phyloP scores from a whole-genome alignment of 2,329 filamentous ascomycete genomes.

The Pseudocercospora eumusae region DNA sequence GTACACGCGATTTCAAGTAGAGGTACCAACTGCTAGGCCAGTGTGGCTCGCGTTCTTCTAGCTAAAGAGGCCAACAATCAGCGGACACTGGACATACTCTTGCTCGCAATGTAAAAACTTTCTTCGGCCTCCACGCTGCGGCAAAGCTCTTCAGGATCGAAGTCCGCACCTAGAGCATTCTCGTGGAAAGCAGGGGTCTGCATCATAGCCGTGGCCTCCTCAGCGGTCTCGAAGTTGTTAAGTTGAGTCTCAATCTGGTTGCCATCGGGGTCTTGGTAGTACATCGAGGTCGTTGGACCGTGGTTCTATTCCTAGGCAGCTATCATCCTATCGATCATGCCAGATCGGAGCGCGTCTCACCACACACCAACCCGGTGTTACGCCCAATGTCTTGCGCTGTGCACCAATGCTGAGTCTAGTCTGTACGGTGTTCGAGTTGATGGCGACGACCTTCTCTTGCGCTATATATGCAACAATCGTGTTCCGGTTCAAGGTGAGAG shows the following conservation, averaged over 20 bases:
- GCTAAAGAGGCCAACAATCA: no score
- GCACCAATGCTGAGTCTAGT: background rate
- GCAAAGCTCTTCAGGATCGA: slow-evolving; percentile 50
- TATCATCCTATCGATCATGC: background rate
- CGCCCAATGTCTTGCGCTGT: slow-evolving; percentile 26
- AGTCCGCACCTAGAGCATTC: slow-evolving; percentile 50
- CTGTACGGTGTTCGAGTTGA: background rate
- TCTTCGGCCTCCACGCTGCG: slow-evolving; percentile 34
- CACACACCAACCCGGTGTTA: slow-evolving; percentile 30
- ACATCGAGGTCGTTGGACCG: slow-evolving; percentile 31
- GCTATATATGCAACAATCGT: background rate
- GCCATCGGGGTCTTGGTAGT: slow-evolving; percentile 34
- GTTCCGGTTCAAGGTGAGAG: background rate
- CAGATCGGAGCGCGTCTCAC: background rate
- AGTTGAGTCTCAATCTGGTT: slow-evolving; percentile 30
- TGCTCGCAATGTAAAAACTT: no score
- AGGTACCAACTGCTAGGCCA: background rate
- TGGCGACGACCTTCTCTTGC: background rate
- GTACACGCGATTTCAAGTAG: no score
- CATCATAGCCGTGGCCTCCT: slow-evolving; percentile 49
- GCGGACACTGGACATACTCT: no score
- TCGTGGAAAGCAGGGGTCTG: slow-evolving; percentile 38
- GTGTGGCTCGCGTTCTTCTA: slow-evolving; percentile 4
- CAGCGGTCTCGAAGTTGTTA: slow-evolving; percentile 29
- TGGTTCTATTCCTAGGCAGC: slow-evolving; percentile 23